phyloP scores from a whole-genome alignment of 805 yeast genomes.

The Sungouiozyma intestinalis region DNA sequence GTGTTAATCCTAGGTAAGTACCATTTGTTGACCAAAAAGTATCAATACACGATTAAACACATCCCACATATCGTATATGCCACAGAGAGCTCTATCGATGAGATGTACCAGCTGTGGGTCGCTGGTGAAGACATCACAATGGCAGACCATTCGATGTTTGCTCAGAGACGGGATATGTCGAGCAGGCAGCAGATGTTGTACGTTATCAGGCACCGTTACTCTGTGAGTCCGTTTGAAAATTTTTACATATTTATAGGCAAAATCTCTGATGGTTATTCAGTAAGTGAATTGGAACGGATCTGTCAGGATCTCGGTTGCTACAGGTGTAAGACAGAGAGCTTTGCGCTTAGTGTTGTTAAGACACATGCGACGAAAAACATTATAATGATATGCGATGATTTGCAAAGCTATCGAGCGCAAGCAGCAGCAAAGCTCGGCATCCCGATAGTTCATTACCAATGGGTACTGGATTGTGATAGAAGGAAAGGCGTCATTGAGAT shows the following conservation, averaged over 20 bases:
- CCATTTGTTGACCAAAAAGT: conserved; percentile 25
- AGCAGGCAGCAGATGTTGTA: conserved; percentile 8
- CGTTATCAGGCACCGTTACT: conserved; percentile 11
- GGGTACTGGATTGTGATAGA: conserved; percentile 34
- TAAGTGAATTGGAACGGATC: conserved; percentile 8
- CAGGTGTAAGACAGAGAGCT: conserved; percentile 7
- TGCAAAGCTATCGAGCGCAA: conserved; percentile 21
- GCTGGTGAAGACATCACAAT: conserved; percentile 21
- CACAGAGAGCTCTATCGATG: conserved; percentile 9
- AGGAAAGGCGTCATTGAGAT: conserved; percentile 33
- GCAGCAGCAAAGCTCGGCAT: conserved; percentile 33
- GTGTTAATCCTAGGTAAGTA: conserved; percentile 47
- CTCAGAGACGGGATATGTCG: conserved; percentile 1
- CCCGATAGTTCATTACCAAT: conserved; percentile 34
- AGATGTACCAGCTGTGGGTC: conserved; percentile 24
- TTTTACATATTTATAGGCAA: conserved; percentile 25
- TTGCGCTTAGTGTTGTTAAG: conserved; percentile 7
- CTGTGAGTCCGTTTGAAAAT: conserved; percentile 15
- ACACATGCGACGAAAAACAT: conserved; percentile 5
- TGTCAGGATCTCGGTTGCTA: conserved; percentile 10
- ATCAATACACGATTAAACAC: conserved; percentile 19
- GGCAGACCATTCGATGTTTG: conserved; percentile 5
- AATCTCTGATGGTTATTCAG: conserved; percentile 3
- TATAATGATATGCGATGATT: conserved; percentile 22
- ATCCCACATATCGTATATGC: conserved; percentile 23